A percentile compares a stretch with the other conserved stretches of the same genome.
phyloP scores from a whole-genome alignment of 108 stramenopile genomes.

The Fistulifera pelliculosa region DNA sequence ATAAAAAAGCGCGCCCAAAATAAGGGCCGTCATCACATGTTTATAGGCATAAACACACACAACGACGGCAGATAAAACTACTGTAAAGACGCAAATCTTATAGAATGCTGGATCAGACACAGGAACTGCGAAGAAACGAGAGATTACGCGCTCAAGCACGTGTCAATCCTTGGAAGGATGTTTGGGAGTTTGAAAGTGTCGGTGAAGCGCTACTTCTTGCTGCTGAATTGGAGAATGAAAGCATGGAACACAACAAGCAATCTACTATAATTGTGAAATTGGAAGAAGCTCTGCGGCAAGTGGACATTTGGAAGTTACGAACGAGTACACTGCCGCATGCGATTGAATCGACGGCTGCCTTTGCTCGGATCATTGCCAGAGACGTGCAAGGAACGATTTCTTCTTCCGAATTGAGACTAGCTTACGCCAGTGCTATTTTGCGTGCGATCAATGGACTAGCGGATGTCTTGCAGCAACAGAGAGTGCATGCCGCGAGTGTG shows the following conservation, averaged over 20 bases:
- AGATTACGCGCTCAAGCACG: background rate
- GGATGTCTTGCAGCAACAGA: conserved; percentile 52
- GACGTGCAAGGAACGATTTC: conserved; percentile 22
- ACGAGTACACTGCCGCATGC: conserved; percentile 51
- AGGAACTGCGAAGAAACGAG: background rate
- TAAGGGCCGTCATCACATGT: too few species aligned
- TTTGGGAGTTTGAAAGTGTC: conserved; percentile 27
- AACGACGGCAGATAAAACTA: too few species aligned
- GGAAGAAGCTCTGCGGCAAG: conserved; percentile 36
- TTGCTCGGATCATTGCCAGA: conserved; percentile 50
- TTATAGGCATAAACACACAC: too few species aligned
- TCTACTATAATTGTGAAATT: conserved; percentile 3
- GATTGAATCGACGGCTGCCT: conserved; percentile 52
- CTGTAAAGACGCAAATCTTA: too few species aligned
- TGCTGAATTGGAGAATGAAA: background rate
- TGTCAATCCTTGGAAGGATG: conserved; percentile 20
- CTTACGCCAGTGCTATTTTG: conserved; percentile 61
- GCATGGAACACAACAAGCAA: conserved; percentile 6
- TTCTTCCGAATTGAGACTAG: conserved; percentile 40
- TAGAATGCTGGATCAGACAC: too few species aligned
- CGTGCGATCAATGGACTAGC: conserved; percentile 82
- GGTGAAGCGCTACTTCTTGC: conserved; percentile 17
- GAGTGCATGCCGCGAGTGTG: conserved; percentile 37
- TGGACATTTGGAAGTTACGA: conserved; percentile 61
- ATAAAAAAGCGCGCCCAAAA: too few species aligned